Conservation (phyloP, 108 stramenopile species). For the Skeletonema costatum region DNA sequence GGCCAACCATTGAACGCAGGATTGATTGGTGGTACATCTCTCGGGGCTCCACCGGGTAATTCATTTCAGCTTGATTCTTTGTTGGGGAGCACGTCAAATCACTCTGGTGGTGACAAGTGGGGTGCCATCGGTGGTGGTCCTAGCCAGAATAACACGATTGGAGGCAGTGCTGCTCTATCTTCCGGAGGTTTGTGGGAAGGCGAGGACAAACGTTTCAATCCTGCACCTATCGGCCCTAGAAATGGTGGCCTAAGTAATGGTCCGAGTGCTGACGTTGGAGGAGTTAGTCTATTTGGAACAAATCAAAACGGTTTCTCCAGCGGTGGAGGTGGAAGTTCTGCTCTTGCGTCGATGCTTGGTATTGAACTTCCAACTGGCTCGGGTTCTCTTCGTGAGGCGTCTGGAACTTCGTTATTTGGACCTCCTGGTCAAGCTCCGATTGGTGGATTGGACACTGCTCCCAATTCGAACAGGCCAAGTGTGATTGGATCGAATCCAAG, state of each 20-base stretch:
- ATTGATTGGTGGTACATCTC: slow-evolving; percentile 44
- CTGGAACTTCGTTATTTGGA: slow-evolving; percentile 9
- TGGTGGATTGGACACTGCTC: slow-evolving; percentile 12
- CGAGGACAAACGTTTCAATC: slow-evolving; percentile 12
- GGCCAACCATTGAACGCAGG: slow-evolving; percentile 43
- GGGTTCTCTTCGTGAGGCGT: slow-evolving; percentile 72
- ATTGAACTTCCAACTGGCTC: slow-evolving; percentile 82
- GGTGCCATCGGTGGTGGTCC: slow-evolving; percentile 48
- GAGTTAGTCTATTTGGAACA: slow-evolving; percentile 37
- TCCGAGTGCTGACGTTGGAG: slow-evolving; percentile 33
- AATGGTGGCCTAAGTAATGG: slow-evolving; percentile 12
- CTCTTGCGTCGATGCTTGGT: slow-evolving; percentile 85
- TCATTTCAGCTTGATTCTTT: slow-evolving; percentile 27
- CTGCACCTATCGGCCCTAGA: slow-evolving; percentile 45
- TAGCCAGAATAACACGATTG: slow-evolving; percentile 44
- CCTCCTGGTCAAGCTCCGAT: slow-evolving; percentile 18
- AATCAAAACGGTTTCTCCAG: slow-evolving; percentile 29
- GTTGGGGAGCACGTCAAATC: slow-evolving; percentile 9
- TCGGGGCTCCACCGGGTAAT: slow-evolving; percentile 23
- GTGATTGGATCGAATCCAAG: slow-evolving; percentile 1
- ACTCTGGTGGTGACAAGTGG: slow-evolving; percentile 37
- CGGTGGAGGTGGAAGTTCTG: slow-evolving; percentile 61
- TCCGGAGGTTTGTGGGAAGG: slow-evolving; percentile 31
- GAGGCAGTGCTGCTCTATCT: slow-evolving; percentile 21
- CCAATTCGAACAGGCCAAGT: slow-evolving; percentile 45